phyloP scores from a whole-genome alignment of 2,329 filamentous ascomycete genomes.

The Cladosporium velox region DNA sequence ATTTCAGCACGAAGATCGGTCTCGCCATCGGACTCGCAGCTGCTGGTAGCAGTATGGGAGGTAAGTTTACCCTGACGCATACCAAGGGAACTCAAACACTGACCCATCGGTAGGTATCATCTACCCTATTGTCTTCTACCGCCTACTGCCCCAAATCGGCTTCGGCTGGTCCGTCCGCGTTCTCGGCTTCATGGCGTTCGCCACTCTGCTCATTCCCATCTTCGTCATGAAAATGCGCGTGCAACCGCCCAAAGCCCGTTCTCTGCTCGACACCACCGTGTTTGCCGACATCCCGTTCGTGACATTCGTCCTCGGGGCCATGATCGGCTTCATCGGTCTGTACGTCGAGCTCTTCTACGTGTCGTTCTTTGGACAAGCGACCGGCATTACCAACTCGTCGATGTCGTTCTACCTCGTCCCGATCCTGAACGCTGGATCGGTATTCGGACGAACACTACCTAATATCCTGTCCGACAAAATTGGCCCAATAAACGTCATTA shows the following conservation, averaged over 20 bases:
- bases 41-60: constrained; percentile 45
- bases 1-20: constrained; percentile 50
- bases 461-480: constrained; percentile 43
- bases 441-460: constrained; percentile 45
- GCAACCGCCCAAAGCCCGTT: constrained; percentile 39
- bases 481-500: constrained; percentile 43
- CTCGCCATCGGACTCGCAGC: constrained; percentile 50
- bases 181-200: constrained; percentile 38
- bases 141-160: constrained; percentile 32
- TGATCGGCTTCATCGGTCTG: constrained; percentile 46
- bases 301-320: constrained; percentile 35
- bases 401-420: constrained; percentile 47
- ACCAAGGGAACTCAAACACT: neutral
- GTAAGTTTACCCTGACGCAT: neutral
- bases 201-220: constrained; percentile 36
- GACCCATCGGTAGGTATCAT: constrained; percentile 29
- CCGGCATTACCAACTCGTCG: constrained; percentile 35
- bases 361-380: constrained; percentile 40
- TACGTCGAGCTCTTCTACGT: constrained; percentile 46
- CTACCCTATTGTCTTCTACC: constrained; percentile 41
- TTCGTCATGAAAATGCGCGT: constrained; percentile 40
- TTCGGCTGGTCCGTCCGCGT: constrained; percentile 37
- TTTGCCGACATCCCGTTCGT: constrained; percentile 45
- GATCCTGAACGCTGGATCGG: constrained; percentile 45
- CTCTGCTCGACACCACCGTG: constrained; percentile 42